Conservation (phyloP, 345 rosid genomes). For the Mercurialis annua region DNA sequence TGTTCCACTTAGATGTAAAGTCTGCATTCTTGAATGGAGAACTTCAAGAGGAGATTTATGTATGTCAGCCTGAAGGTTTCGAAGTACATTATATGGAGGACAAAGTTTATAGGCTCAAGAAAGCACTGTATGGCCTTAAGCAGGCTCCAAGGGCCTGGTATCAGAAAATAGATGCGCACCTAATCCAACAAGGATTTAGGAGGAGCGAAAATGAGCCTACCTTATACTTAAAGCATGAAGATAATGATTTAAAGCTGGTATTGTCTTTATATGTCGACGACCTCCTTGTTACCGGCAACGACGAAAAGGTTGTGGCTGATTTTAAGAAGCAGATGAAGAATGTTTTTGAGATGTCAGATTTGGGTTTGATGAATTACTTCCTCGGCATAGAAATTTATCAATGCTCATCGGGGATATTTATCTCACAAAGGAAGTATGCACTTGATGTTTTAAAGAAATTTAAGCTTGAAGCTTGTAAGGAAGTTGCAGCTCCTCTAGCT, state of each 20-base stretch:
- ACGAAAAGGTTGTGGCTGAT: not conserved
- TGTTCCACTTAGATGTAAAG: not conserved
- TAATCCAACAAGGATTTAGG: not conserved
- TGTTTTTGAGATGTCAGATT: not conserved
- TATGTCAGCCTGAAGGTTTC: not conserved
- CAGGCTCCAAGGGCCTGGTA: not conserved
- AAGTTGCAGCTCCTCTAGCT: not conserved
- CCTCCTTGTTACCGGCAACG: not conserved
- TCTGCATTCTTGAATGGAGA: not conserved
- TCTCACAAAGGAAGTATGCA: not conserved
- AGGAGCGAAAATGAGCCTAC: not conserved
- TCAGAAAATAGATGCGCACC: not conserved
- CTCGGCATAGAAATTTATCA: not conserved
- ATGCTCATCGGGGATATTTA: not conserved
- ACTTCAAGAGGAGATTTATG: not conserved
- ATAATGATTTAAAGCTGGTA: not conserved
- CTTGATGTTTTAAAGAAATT: not conserved
- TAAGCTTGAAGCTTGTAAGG: not conserved
- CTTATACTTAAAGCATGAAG: not conserved
- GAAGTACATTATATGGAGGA: not conserved
- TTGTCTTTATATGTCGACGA: not conserved
- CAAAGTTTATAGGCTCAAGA: not conserved
- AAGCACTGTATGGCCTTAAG: not conserved
- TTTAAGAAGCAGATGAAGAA: not conserved
- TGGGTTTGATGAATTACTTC: not conserved